A percentile compares a stretch with the other conserved stretches of the same genome.
Evolutionary conservation across 176 grass and related monocot species (phyloP).

Genomic region (Musa acuminata): DNA sequence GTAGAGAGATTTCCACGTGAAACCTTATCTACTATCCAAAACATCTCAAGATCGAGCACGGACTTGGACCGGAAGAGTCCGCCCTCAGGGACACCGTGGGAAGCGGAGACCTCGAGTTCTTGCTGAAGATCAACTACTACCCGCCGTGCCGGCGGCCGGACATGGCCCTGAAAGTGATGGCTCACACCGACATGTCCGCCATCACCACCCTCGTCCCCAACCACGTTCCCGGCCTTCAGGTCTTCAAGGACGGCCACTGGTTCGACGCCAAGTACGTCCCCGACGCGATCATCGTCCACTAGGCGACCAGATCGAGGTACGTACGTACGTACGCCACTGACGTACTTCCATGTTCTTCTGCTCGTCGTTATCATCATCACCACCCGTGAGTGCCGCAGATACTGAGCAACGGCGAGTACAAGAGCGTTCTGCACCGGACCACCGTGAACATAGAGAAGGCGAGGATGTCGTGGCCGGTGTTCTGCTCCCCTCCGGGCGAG

Average conservation of each 20-base stretch:
- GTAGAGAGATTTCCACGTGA: too few relatives aligned
- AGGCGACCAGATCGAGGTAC: slow-evolving; percentile 74
- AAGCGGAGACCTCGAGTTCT: slow-evolving; percentile 31
- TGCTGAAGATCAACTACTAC: slow-evolving; percentile 86
- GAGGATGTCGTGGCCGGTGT: slow-evolving; percentile 81
- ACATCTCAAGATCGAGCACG: too few relatives aligned
- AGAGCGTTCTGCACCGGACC: slow-evolving; percentile 60
- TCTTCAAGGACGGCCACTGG: slow-evolving; percentile 56
- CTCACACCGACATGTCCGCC: slow-evolving; percentile 71
- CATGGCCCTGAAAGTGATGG: slow-evolving; percentile 43
- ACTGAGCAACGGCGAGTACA: slow-evolving; percentile 71
- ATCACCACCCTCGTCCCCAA: slow-evolving; percentile 68
- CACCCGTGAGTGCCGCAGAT: slow-evolving; percentile 25
- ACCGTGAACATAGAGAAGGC: slow-evolving; percentile 55
- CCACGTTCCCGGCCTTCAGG: slow-evolving; percentile 61
- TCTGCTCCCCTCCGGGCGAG: slow-evolving; percentile 45
- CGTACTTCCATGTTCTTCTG: neutral
- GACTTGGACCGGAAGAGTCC: slow-evolving; percentile 23
- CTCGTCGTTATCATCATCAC: neutral
- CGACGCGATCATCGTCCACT: slow-evolving; percentile 55
- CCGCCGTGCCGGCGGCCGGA: slow-evolving; percentile 66
- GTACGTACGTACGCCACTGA: neutral
- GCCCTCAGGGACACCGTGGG: slow-evolving; percentile 39
- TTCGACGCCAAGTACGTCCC: slow-evolving; percentile 44
- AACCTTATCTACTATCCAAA: too few relatives aligned